Evolutionary conservation across 2,329 filamentous ascomycete genomes (phyloP).

Genomic region (Alternaria consortialis): DNA sequence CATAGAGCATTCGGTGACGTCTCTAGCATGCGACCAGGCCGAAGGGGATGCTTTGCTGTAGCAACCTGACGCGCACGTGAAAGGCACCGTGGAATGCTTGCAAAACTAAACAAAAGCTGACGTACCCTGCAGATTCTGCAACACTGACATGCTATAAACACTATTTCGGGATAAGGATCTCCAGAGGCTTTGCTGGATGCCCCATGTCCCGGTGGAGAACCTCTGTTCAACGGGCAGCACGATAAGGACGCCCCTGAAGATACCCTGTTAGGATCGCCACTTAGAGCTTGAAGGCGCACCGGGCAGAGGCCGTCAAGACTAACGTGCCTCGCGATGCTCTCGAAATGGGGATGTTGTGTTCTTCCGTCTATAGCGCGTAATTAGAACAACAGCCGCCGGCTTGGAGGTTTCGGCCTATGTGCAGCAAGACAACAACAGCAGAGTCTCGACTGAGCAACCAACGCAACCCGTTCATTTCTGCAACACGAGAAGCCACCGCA

Average conservation of each 20-base stretch:
- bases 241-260: slow-evolving; percentile 30
- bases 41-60: slow-evolving; percentile 8
- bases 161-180: slow-evolving; percentile 26
- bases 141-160: slow-evolving; percentile 25
- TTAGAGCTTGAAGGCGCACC: slow-evolving; percentile 13
- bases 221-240: slow-evolving; percentile 20
- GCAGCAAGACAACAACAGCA: slow-evolving; percentile 26
- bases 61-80: slow-evolving; percentile 11
- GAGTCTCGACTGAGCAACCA: slow-evolving; percentile 36
- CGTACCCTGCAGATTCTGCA: slow-evolving; percentile 29
- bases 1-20: slow-evolving; percentile 5
- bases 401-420: slow-evolving; percentile 22
- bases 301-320: slow-evolving; percentile 10
- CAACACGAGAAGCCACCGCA: slow-evolving; percentile 45
- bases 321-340: slow-evolving; percentile 9
- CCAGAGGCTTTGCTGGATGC: slow-evolving; percentile 15
- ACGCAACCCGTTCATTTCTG: slow-evolving; percentile 40
- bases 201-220: slow-evolving; percentile 19
- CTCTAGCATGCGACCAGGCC: slow-evolving; percentile 5
- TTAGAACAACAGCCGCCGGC: slow-evolving; percentile 36
- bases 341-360: slow-evolving; percentile 14
- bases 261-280: slow-evolving; percentile 15
- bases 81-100: slow-evolving; percentile 17
- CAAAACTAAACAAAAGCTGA: slow-evolving; percentile 21
- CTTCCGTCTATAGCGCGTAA: slow-evolving; percentile 23